Percentiles rank a stretch among this genome's conserved stretches.
Conservation (phyloP, 2,329 filamentous ascomycete genomes). For the Myrmaecium sp. region DNA sequence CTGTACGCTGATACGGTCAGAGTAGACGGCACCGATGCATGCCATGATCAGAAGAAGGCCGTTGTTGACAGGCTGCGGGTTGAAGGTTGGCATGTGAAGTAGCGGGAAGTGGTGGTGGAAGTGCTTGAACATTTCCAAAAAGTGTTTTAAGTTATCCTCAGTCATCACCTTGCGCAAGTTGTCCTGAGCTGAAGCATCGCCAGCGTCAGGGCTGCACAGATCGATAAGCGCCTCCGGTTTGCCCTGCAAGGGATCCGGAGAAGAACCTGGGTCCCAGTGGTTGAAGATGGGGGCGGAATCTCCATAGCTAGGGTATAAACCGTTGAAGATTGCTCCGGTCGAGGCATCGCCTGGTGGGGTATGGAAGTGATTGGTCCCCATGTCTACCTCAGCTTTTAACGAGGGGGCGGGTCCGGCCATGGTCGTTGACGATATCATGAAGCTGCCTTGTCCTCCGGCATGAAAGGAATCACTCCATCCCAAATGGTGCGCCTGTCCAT, state of each 20-base stretch:
- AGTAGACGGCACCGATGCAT: conserved; percentile 60
- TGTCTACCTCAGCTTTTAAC: conserved; percentile 26
- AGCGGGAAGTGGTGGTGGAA: conserved; percentile 60
- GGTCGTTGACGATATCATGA: conserved; percentile 28
- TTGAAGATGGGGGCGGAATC: conserved; percentile 16
- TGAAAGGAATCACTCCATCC: conserved; percentile 30
- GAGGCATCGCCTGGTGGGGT: conserved; percentile 21
- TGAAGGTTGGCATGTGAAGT: conserved; percentile 55
- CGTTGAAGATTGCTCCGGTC: conserved; percentile 32
- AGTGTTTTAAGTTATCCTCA: conserved; percentile 51
- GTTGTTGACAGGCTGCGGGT: conserved; percentile 46
- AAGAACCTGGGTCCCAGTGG: conserved; percentile 25
- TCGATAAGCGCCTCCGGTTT: conserved; percentile 28
- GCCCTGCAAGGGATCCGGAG: conserved; percentile 28
- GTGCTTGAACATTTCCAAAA: conserved; percentile 53
- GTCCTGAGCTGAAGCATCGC: conserved; percentile 32
- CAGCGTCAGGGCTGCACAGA: conserved; percentile 34
- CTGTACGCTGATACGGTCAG: conserved; percentile 40
- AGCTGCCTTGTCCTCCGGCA: conserved; percentile 27
- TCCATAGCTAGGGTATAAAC: conserved; percentile 28
- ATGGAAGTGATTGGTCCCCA: conserved; percentile 23
- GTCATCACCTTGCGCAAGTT: conserved; percentile 41
- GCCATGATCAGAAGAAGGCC: conserved; percentile 53
- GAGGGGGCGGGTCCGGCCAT: conserved; percentile 26
- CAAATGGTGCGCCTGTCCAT: conserved; percentile 20